Percentiles rank a stretch among this genome's conserved stretches.
Evolutionary conservation across 345 rosid genomes (phyloP).

Genomic region (Camelina sativa): DNA sequence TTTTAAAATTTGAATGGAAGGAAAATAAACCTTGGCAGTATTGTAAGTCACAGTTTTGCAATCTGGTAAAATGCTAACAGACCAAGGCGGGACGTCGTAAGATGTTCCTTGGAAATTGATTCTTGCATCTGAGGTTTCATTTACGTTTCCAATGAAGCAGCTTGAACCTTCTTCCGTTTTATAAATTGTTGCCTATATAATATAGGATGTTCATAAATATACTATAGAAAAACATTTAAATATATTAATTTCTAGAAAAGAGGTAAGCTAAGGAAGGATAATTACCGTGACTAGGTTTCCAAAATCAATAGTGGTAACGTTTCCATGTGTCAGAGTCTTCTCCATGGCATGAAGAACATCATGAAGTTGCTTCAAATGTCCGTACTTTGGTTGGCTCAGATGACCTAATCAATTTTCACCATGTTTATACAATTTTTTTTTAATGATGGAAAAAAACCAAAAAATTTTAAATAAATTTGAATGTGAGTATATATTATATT

Average conservation of each 20-base stretch:
- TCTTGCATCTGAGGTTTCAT: constrained; percentile 48
- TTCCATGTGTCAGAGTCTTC: constrained; percentile 59
- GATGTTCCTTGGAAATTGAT: constrained; percentile 50
- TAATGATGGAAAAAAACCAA: no score
- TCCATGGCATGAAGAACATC: constrained; percentile 56
- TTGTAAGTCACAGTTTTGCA: constrained; percentile 55
- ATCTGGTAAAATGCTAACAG: constrained; percentile 64
- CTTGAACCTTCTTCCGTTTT: constrained; percentile 49
- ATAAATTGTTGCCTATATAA: constrained; percentile 53
- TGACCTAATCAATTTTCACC: constrained; percentile 48
- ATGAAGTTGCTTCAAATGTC: constrained; percentile 75
- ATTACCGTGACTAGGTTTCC: constrained; percentile 50
- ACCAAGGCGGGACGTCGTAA: constrained; percentile 62
- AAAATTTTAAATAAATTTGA: background rate
- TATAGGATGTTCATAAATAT: background rate
- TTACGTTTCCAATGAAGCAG: constrained; percentile 61
- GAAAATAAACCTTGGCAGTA: constrained; percentile 53
- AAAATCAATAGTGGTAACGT: constrained; percentile 43
- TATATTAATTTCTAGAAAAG: no score
- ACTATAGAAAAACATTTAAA: background rate
- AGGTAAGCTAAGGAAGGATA: background rate
- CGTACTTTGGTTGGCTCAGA: constrained; percentile 75
- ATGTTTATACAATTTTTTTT: background rate
- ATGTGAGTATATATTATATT: background rate
- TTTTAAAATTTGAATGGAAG: background rate